Base-by-base conservation (phyloP, 2,329 filamentous ascomycete genomes). In the Diaporthe destruens region DNA sequence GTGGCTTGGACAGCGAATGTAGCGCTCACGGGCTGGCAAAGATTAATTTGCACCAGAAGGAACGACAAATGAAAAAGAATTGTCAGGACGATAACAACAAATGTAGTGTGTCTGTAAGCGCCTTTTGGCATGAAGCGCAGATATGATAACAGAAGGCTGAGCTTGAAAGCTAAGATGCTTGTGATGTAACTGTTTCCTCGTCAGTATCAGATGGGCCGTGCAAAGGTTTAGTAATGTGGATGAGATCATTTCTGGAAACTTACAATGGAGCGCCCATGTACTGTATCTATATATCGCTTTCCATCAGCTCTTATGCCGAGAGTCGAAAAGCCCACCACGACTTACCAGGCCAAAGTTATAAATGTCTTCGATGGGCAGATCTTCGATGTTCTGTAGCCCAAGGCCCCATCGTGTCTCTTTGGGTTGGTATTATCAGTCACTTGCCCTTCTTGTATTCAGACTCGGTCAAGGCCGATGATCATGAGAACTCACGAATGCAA, bases 101-200 rank as follows among this genome's bases (percentile, higher is more conserved):
- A 77, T 0, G 84, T 81, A 1, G 76, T 69, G 7, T 77, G 76
- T 34, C 81, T 80, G 55, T 84, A 84, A 3, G 69, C 51, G 0
- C 79, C 79, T 2, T 80, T 79, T 1, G 84, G 81, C 4, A 86
- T 82, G 18, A 87, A 85, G 1, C 85, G 83, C 0, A 86, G 78
- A 23, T 85, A 84, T 1, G 84, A 11, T 1, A 87, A 11, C 6
- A 87, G 76, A 2, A 87, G 77, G 42, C 85, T 81, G 25, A 86
- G 77, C 71, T 87, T 87, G 77, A 87, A 87, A 1, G 82, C 83
- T 3, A 85, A 79, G 32, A 87, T 84, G 47, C 81, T 81, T 14
- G 78, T 74, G 25, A 84, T 81, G 69, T 85, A 85, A 34, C 83
- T 84, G 34, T 3, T 36, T 16, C 9, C 1, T n/a, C 25, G 25